Base-by-base conservation (phyloP, 495 filamentous ascomycete species). In the Monascus purpureus region DNA sequence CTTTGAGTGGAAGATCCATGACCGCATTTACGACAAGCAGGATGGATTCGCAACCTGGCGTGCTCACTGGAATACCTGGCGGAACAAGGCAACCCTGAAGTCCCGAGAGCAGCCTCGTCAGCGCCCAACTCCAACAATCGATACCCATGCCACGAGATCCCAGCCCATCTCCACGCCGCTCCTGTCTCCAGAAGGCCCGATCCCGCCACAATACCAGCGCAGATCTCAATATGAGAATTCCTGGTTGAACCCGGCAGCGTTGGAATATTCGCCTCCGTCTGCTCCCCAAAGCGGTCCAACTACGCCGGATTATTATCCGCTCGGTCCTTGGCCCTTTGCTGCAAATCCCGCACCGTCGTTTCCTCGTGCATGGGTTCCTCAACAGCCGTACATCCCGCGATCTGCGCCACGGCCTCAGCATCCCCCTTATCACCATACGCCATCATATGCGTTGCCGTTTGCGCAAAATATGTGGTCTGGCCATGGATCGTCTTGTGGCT, bases 1-100 rank as follows among this genome's bases (percentile, higher is more conserved):
- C 15, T 93, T 93, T 36, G 64, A 70, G 31, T 96, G 82, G 80
- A 72, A 77, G 37, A 73, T 99, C 46, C 90, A 94, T 50, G 77
- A 88, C 43, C 82, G 92, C 42, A 78, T 84, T 22, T 70, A 82
- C 37, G 72, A 80, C 44, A 75, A 76, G 33, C 73, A 86, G 39
- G 62, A 66, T 43, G 88, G 87, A 17, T 93, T 90, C 53, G 62
- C 69, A 14, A 72, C 78, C 9, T 95, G 88, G 83, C 65, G 76
- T 32, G 63, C 69, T 31, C 83, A 77, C 59, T 99, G 92, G 92
- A 63, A 81, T 25, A 73, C 71, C 20, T 94, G 80, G 73, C 63
- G 76, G 36, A 61, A 65, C 38, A 71, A 72, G 55, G 73, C 77
- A 43, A 53, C 64, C 33, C 58, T 69, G 38, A 62, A 68, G 38